Evolutionary conservation across 805 yeast species (phyloP), one percentile per base, ranked within the genome.

Genomic region (Yamadazyma olivae): DNA sequence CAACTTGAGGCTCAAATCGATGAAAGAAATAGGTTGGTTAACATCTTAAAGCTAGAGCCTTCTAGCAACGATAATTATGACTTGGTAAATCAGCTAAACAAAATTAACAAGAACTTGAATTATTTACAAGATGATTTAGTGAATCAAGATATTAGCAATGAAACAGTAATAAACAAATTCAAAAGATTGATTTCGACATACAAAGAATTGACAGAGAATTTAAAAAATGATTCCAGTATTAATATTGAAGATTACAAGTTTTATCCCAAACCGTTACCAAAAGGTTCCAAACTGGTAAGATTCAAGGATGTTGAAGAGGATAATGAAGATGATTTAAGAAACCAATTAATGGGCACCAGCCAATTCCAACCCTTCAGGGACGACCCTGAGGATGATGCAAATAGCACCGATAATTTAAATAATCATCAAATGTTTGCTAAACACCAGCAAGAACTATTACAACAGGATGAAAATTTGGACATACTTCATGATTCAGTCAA

Each of bases 361-460:
- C 16, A 50, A 2, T 65, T 62, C 40, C 50, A 49, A 40, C 71
- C 72, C 0, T 67, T 61, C 40, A 51, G 45, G 15, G 72, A 67
- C 44, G 57, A 55, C 9, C 37, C 36, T 2, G 44, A 40, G 12
- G 30, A 44, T 6, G 31, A 27, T 8, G 20, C 6, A 8, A 18
- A 20, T 20, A n/a, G 16, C 5, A 36, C 50, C 1, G 52, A 46
- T 24, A 46, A 47, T 33, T 46, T 47, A 17, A 46, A 59, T 22
- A 65, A 65, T 44, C 70, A 59, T 27, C 70, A 63, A 41, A 33
- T 68, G 32, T 68, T 62, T 52, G 70, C 71, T 6, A 59, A 52
- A 39, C 71, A 67, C 43, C 71, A 66, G 39, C 73, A 68, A 45
- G 59, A 55, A 30, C 32, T 68, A 13, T 41, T 66, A 26, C 54